These are phyloP conservation scores for Seminavis robusta DNA, from an alignment of 108 stramenopile genomes.

Conservation along the genomic window DNA sequence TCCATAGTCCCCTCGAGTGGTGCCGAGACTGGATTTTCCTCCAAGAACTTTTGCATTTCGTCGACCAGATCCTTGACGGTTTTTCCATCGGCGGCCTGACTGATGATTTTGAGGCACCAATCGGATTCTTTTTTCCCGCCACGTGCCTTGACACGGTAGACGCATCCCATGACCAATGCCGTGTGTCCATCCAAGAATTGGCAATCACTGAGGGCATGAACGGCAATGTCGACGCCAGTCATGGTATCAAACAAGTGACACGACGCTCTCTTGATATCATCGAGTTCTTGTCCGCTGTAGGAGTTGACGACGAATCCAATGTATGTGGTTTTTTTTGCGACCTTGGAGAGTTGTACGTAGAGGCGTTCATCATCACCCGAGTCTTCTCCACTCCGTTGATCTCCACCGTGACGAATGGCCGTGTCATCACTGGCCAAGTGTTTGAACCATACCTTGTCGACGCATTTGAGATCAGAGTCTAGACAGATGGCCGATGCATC, in stretches of 20 bases:
- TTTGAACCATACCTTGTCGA: conserved; percentile 36
- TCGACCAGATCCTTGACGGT: conserved; percentile 22
- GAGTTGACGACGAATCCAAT: conserved; percentile 47
- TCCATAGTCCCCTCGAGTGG: too few species aligned
- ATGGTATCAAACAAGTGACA: conserved; percentile 44
- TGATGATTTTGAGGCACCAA: conserved; percentile 36
- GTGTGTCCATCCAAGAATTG: conserved; percentile 27
- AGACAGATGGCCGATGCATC: conserved; percentile 42
- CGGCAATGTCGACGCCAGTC: conserved; percentile 26
- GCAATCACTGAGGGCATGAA: conserved; percentile 30
- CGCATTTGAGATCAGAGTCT: conserved; percentile 21
- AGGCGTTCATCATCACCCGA: conserved; percentile 44
- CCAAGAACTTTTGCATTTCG: conserved; percentile 13
- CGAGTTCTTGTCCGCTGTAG: conserved; percentile 44
- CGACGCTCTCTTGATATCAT: conserved; percentile 36
- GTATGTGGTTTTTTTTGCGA: conserved; percentile 21
- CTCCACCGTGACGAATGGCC: conserved; percentile 37
- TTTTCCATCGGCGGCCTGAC: conserved; percentile 23
- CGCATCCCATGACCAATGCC: conserved; percentile 31
- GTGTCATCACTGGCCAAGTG: conserved; percentile 20
- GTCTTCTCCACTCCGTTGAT: conserved; percentile 38
- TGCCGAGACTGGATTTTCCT: conserved; percentile 1
- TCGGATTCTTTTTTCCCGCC: conserved; percentile 3
- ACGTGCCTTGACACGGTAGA: too few species aligned
- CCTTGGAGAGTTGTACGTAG: conserved; percentile 19